phyloP scores from a whole-genome alignment of 2,329 filamentous ascomycete species.

The Pseudogymnoascus sp. region DNA sequence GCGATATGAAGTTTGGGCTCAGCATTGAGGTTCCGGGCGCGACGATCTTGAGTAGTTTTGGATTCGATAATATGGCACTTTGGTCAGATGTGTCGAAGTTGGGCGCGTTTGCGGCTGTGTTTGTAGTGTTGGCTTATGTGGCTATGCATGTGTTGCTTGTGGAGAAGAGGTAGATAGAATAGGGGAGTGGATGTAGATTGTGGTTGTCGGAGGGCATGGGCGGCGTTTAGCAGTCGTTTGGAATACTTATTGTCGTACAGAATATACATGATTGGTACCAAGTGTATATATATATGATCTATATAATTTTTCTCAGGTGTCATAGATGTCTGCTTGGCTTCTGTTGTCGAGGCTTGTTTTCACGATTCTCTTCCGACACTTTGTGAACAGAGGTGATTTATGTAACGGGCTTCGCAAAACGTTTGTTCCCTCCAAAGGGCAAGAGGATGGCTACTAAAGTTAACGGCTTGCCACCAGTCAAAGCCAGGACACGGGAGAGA shows the following conservation, averaged over 20 bases:
- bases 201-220: neutral
- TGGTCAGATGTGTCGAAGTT: slow-evolving; percentile 80
- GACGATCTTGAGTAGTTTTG: slow-evolving; percentile 88
- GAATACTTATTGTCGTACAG: neutral
- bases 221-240: slow-evolving; percentile 1
- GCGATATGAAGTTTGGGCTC: slow-evolving; percentile 91
- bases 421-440: too few relatives aligned
- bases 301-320: neutral
- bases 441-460: too few relatives aligned
- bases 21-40: slow-evolving; percentile 95
- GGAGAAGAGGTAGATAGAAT: slow-evolving; percentile 60
- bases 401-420: too few relatives aligned
- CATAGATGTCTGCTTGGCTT: neutral
- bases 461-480: too few relatives aligned
- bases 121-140: slow-evolving; percentile 78
- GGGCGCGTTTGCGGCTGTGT: slow-evolving; percentile 70
- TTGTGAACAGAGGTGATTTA: too few relatives aligned
- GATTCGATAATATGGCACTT: slow-evolving; percentile 79
- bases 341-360: neutral
- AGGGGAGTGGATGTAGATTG: slow-evolving; percentile 8
- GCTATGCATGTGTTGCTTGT: slow-evolving; percentile 93
- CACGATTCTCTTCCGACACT: neutral
- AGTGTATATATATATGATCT: neutral
- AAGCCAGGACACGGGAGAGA: too few relatives aligned
- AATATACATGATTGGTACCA: neutral